phyloP scores from a whole-genome alignment of 768 basidiomycete genomes.

The Hypsizygus marmoreus region DNA sequence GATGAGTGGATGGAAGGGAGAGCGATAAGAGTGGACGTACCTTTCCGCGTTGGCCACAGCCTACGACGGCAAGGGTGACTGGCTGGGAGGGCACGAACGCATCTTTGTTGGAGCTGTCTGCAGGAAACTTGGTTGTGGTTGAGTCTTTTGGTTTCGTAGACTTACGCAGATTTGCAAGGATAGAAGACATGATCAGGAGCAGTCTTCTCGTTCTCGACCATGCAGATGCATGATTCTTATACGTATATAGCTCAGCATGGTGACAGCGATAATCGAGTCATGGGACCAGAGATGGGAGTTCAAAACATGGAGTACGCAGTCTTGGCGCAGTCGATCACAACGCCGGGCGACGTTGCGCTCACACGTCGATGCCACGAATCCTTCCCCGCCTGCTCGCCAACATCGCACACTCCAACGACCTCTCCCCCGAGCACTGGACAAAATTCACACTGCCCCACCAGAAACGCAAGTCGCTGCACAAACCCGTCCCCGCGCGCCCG shows the following conservation, averaged over 20 bases:
- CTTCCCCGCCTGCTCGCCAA: constrained; percentile 61
- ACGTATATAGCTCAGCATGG: too few species aligned
- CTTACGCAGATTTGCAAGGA: too few species aligned
- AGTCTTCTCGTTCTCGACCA: too few species aligned
- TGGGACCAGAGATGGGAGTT: background rate
- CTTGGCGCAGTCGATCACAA: background rate
- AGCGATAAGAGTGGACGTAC: constrained; percentile 34
- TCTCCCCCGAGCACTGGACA: constrained; percentile 25
- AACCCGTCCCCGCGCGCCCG: constrained; percentile 33
- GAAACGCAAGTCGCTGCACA: constrained; percentile 34
- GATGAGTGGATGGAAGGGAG: background rate
- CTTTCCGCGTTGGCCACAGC: constrained; percentile 82
- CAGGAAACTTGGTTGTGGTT: constrained; percentile 21
- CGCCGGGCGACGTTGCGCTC: too few species aligned
- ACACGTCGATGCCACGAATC: constrained; percentile 61
- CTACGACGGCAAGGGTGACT: constrained; percentile 75
- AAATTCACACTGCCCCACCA: constrained; percentile 23
- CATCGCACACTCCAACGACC: constrained; percentile 28
- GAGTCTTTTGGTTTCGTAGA: too few species aligned
- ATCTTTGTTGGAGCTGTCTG: constrained; percentile 2
- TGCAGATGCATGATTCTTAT: too few species aligned
- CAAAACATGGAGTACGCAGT: background rate
- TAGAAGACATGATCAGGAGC: constrained; percentile 2
- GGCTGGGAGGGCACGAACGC: constrained; percentile 26
- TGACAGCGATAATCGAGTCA: too few species aligned